Percentiles rank a stretch among this genome's conserved stretches.
These are phyloP conservation scores for Microdochium bolleyi DNA, from an alignment of 2,329 filamentous ascomycete genomes.

Conservation along the genomic window DNA sequence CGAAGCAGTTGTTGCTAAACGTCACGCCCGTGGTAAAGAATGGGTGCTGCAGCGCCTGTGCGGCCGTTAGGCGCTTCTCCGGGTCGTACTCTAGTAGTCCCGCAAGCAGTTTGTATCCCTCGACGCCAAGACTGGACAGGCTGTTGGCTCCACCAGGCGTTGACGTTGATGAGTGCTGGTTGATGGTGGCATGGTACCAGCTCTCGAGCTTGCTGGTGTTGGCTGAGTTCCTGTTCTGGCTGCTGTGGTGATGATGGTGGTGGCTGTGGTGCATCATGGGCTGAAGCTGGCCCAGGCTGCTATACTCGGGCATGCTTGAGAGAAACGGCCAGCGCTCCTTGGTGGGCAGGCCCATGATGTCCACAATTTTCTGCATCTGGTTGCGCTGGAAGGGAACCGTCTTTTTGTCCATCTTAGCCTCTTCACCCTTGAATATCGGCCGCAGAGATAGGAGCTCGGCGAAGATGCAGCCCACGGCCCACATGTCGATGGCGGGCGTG, in stretches of 20 bases:
- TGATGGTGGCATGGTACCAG: conserved; percentile 69
- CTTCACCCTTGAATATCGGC: conserved; percentile 97
- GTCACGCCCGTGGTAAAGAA: conserved; percentile 67
- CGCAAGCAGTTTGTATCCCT: conserved; percentile 76
- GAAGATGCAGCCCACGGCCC: conserved; percentile 97
- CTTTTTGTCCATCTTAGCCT: conserved; percentile 99
- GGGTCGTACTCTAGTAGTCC: conserved; percentile 90
- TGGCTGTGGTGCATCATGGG: conserved; percentile 38
- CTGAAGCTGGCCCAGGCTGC: conserved; percentile 54
- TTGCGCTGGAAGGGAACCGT: conserved; percentile 95
- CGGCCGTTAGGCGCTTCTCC: conserved; percentile 76
- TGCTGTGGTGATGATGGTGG: conserved; percentile 23
- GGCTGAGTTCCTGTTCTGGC: conserved; percentile 16
- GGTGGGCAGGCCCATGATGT: conserved; percentile 85
- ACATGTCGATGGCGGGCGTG: conserved; percentile 93
- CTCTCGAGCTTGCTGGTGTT: conserved; percentile 56
- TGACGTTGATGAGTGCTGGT: conserved; percentile 41
- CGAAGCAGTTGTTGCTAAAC: conserved; percentile 79
- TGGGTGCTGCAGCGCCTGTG: conserved; percentile 79
- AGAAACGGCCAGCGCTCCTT: conserved; percentile 86
- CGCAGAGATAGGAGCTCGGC: conserved; percentile 83
- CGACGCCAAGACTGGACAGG: conserved; percentile 56
- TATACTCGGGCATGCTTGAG: conserved; percentile 78
- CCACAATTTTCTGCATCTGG: conserved; percentile 98
- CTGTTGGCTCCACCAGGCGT: conserved; percentile 29